Base-by-base conservation (phyloP, 495 filamentous ascomycete species). In the Aspergillus indologenus region DNA sequence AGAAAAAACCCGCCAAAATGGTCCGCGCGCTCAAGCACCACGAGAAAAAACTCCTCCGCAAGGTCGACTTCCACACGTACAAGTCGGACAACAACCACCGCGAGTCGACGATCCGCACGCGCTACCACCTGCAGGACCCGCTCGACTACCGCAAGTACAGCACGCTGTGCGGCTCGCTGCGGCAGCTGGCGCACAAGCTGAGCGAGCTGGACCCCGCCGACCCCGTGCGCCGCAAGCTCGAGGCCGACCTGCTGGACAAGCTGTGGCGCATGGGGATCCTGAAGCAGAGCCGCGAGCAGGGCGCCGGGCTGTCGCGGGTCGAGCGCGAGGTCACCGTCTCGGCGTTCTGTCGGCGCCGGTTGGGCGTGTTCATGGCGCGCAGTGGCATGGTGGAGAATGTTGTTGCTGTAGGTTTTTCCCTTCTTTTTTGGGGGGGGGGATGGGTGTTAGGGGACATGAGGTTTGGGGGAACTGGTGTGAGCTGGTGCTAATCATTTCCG, bases 41-140 rank as follows among this genome's bases (percentile, higher is more conserved):
- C 76, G 93, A 96, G 83, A 81, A 89, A 64, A 87, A 86, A 70
- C 83, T 90, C 65, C 87, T 97, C 69, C 84, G 86, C 57, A 98
- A 98, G 77, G 91, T 95, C 72, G 91, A 98, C 74, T 94, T 98
- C 76, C 85, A 91, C 64, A 92, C 87, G 68, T 98, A 93, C 81
- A 91, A 91, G 75, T 86, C 86, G 67, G 93, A 98, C 77, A 81
- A 86, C 68, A 76, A 81, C 61, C 95, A 98, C 80, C 85, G 92
- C 71, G 88, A 88, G 68, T 83, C 90, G 61, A 79, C 84, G 61
- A 82, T 98, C 59, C 80, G 86, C 54, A 85, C 91, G 53, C 87
- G 92, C 59, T 98, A 98, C 72, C 83, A 86, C 74, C 91, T 98
- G 65, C 87, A 90, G 70, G 89, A 92, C 64, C 85, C 90, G 8